Conservation (phyloP, 345 rosid species). For the Sapria himalayana region DNA sequence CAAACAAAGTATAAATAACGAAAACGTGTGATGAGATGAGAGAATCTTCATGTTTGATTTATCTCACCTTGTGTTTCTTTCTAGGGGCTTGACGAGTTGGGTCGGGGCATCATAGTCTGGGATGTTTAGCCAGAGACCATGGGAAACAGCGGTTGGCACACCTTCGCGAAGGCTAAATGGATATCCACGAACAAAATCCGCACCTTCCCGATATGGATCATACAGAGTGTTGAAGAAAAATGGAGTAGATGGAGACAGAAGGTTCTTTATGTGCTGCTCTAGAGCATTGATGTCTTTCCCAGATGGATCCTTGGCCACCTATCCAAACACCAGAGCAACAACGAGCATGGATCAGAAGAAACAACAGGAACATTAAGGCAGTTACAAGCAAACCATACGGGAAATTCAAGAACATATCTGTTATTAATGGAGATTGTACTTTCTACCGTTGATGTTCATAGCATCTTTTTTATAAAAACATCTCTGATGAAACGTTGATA, state of each 20-base stretch:
- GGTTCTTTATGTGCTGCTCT: constrained; percentile 80
- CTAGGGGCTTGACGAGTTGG: constrained; percentile 81
- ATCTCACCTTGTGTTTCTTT: constrained; percentile 62
- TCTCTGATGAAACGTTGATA: no score
- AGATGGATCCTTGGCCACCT: constrained; percentile 79
- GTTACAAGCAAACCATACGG: no score
- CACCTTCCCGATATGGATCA: constrained; percentile 66
- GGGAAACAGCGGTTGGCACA: constrained; percentile 65
- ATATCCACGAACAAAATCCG: constrained; percentile 85
- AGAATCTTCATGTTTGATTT: no score
- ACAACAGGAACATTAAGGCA: no score
- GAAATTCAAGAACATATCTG: no score
- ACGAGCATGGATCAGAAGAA: no score
- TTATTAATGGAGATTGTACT: no score
- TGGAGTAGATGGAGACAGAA: constrained; percentile 54
- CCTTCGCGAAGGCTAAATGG: constrained; percentile 93
- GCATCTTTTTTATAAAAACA: no score
- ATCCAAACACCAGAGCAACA: no score
- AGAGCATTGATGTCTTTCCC: constrained; percentile 77
- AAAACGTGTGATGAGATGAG: no score
- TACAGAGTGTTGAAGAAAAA: constrained; percentile 81
- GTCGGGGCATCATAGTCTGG: constrained; percentile 92
- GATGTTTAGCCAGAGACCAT: constrained; percentile 91
- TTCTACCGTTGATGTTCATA: no score
- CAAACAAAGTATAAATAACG: no score